A percentile compares a stretch with the other conserved stretches of the same genome.
Conservation (phyloP, 345 rosid species). For the Zanthoxylum bungeanum region DNA sequence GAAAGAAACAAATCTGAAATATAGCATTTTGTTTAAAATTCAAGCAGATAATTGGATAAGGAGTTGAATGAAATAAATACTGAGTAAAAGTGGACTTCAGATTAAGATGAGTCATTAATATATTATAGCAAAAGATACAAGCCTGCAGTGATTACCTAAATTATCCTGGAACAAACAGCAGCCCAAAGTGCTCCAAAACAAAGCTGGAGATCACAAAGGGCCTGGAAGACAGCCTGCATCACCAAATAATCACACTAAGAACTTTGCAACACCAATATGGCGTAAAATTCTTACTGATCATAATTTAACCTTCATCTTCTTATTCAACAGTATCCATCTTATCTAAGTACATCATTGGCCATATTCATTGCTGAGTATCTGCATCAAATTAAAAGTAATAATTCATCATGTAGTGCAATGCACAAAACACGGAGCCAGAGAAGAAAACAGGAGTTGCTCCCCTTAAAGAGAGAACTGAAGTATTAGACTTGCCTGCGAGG, state of each 20-base stretch:
- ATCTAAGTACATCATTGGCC: constrained; percentile 51
- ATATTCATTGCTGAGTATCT: constrained; percentile 82
- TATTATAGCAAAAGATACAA: not conserved
- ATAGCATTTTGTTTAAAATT: not conserved
- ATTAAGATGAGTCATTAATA: not conserved
- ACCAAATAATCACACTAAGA: constrained; percentile 33
- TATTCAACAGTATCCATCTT: constrained; percentile 30
- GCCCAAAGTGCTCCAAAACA: constrained; percentile 62
- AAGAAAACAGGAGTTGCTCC: not conserved
- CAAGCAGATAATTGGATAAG: not conserved
- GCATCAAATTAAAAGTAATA: constrained; percentile 16
- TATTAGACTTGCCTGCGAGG: constrained; percentile 52
- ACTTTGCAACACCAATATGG: constrained; percentile 18
- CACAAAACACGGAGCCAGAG: not conserved
- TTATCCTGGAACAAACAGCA: constrained; percentile 40
- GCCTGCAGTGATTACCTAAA: constrained; percentile 41
- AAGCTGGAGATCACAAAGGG: constrained; percentile 58
- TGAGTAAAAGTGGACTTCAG: not conserved
- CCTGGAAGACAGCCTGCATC: constrained; percentile 50
- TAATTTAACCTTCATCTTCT: constrained; percentile 39
- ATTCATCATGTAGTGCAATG: not conserved
- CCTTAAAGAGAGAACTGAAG: not conserved
- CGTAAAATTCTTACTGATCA: constrained; percentile 15
- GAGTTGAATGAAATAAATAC: not conserved
- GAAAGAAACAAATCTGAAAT: not conserved